phyloP scores from a whole-genome alignment of 805 yeast species.

The Ogataea wickerhamii region DNA sequence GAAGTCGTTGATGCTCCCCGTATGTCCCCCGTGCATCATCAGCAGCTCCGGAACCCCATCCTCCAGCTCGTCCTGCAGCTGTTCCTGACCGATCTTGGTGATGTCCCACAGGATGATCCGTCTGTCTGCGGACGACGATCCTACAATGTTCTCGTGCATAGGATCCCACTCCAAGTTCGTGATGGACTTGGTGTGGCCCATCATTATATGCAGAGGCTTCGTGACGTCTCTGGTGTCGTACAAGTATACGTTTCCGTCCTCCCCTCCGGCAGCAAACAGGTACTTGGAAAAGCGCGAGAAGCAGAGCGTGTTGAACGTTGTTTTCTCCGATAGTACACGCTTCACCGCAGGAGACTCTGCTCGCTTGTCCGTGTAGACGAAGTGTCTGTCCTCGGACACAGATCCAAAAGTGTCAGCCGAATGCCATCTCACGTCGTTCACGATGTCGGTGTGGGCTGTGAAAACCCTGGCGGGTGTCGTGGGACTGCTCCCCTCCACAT shows the following conservation, averaged over 20 bases:
- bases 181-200: slow-evolving; percentile 75
- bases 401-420: slow-evolving; percentile 56
- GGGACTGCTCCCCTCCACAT: slow-evolving; percentile 21
- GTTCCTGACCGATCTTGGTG: slow-evolving; percentile 76
- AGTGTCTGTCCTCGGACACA: slow-evolving; percentile 66
- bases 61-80: slow-evolving; percentile 80
- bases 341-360: slow-evolving; percentile 22
- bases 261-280: slow-evolving; percentile 65
- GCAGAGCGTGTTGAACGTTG: slow-evolving; percentile 57
- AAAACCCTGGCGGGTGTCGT: slow-evolving; percentile 31
- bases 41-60: slow-evolving; percentile 87
- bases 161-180: slow-evolving; percentile 78
- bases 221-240: slow-evolving; percentile 50
- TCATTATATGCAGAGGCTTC: slow-evolving; percentile 60
- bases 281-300: slow-evolving; percentile 61
- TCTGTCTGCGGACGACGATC: slow-evolving; percentile 74
- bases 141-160: slow-evolving; percentile 68
- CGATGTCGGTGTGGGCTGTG: slow-evolving; percentile 50
- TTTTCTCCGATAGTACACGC: slow-evolving; percentile 24
- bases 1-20: slow-evolving; percentile 70
- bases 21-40: slow-evolving; percentile 93
- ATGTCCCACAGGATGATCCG: slow-evolving; percentile 81
- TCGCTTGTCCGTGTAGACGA: slow-evolving; percentile 55
- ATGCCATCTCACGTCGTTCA: slow-evolving; percentile 78
- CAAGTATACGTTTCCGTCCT: slow-evolving; percentile 62